These are phyloP conservation scores for Dictyostelium intermedium DNA, from an alignment of 78 protist genomes.

Conservation along the genomic window DNA sequence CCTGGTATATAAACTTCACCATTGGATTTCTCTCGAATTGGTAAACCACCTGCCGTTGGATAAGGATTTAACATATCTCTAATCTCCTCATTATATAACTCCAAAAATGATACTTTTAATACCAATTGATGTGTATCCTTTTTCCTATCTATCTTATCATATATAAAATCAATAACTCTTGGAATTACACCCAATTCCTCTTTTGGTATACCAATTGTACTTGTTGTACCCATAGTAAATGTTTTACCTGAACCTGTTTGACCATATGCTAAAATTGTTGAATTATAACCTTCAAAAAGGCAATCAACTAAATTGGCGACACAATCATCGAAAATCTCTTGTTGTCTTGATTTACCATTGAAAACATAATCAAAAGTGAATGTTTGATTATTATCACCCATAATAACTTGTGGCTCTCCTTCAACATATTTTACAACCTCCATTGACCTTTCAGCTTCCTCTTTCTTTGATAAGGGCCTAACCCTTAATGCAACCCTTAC, in stretches of 20 bases:
- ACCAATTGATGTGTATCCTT: conserved; percentile 50
- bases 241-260: conserved; percentile 87
- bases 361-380: conserved; percentile 79
- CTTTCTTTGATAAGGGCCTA: conserved; percentile 76
- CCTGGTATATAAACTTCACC: conserved; percentile 76
- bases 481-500: conserved; percentile 78
- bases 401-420: conserved; percentile 52
- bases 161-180: conserved; percentile 72
- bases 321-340: conserved; percentile 66
- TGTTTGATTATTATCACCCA: conserved; percentile 77
- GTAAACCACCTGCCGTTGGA: conserved; percentile 54
- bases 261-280: conserved; percentile 88
- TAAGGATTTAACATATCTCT: conserved; percentile 85
- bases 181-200: conserved; percentile 83
- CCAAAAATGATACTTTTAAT: conserved; percentile 84
- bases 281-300: conserved; percentile 81
- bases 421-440: conserved; percentile 60
- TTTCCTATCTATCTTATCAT: conserved; percentile 23
- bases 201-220: conserved; percentile 13
- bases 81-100: conserved; percentile 94
- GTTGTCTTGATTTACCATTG: conserved; percentile 31
- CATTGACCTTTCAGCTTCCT: conserved; percentile 36
- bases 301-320: conserved; percentile 62
- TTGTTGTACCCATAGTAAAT: conserved; percentile 81
- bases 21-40: conserved; percentile 59